Evolutionary conservation across 371 early-diverging fungal species (phyloP).

Genomic region (Entomophthora muscae): DNA sequence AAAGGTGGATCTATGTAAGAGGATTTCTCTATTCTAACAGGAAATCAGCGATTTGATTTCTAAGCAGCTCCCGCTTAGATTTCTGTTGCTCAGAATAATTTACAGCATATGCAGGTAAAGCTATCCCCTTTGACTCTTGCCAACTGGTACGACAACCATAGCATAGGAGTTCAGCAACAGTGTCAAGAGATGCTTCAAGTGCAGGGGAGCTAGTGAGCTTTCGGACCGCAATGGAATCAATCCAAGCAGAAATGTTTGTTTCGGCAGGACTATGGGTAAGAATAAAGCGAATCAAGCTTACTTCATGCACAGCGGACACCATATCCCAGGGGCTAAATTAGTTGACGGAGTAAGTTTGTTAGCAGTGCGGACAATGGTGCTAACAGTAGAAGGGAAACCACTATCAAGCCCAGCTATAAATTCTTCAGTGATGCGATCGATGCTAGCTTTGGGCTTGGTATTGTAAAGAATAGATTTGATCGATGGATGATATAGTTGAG

Average conservation of each 20-base stretch:
- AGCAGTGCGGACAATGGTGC: conserved; percentile 69
- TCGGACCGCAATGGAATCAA: background rate
- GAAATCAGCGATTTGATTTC: too few species aligned
- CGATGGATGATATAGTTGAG: conserved; percentile 25
- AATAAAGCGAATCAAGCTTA: conserved; percentile 12
- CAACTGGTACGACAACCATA: conserved; percentile 37
- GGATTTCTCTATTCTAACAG: too few species aligned
- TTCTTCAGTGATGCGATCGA: conserved; percentile 51
- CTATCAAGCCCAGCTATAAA: conserved; percentile 62
- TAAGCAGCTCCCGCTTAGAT: too few species aligned
- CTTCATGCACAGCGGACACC: conserved; percentile 37
- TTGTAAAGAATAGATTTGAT: conserved; percentile 22
- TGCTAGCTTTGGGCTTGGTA: conserved; percentile 25
- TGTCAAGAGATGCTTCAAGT: too few species aligned
- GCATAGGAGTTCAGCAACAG: conserved; percentile 16
- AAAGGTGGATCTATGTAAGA: too few species aligned
- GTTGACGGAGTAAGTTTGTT: conserved; percentile 41
- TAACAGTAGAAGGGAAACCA: conserved; percentile 73
- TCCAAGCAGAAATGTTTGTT: background rate
- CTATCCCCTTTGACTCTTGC: too few species aligned
- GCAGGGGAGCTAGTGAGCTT: too few species aligned
- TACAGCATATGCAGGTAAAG: too few species aligned
- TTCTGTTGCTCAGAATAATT: too few species aligned
- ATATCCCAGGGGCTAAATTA: conserved; percentile 18
- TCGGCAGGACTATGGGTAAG: background rate